phyloP scores from a whole-genome alignment of 192 early-diverging fungal genomes.

The Cladochytrium replicatum region DNA sequence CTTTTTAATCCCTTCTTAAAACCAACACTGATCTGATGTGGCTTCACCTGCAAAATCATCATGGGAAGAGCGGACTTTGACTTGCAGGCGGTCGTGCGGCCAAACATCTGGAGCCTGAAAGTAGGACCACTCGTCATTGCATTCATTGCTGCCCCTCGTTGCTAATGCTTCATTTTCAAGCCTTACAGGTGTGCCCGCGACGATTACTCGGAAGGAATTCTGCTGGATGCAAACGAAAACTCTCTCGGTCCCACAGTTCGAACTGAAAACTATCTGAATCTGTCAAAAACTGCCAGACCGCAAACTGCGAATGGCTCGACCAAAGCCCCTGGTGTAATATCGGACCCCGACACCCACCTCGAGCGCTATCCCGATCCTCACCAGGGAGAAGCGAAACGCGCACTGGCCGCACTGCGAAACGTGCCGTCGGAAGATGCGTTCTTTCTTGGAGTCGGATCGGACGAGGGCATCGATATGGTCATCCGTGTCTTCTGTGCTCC shows the following conservation, averaged over 20 bases:
- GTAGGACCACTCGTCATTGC: constrained; percentile 5
- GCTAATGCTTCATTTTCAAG: constrained; percentile 6
- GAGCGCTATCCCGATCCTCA: constrained; percentile 96
- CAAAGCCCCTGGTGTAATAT: constrained; percentile 3
- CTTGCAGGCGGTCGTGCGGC: constrained; percentile 27
- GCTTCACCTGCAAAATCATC: too few species aligned
- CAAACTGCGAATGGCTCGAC: constrained; percentile 7
- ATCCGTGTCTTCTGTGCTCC: constrained; percentile 85
- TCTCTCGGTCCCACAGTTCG: constrained; percentile 60
- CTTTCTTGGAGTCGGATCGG: constrained; percentile 94
- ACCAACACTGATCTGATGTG: too few species aligned
- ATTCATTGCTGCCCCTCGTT: background rate
- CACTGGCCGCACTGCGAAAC: constrained; percentile 58
- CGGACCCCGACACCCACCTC: constrained; percentile 38
- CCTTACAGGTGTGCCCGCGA: constrained; percentile 99
- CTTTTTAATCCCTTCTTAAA: too few species aligned
- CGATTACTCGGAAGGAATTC: constrained; percentile 85
- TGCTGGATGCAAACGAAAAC: constrained; percentile 99
- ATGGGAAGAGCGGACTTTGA: constrained; percentile 10
- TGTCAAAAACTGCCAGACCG: constrained; percentile 3
- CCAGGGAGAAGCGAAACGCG: constrained; percentile 73
- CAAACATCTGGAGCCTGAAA: constrained; percentile 36
- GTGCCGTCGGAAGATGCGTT: constrained; percentile 59
- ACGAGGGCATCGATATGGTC: constrained; percentile 89
- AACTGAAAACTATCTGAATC: too few species aligned